Percentiles rank a stretch among this genome's conserved stretches.
Conservation (phyloP, 2,329 filamentous ascomycete genomes). For the Talaromyces amestolkiae region DNA sequence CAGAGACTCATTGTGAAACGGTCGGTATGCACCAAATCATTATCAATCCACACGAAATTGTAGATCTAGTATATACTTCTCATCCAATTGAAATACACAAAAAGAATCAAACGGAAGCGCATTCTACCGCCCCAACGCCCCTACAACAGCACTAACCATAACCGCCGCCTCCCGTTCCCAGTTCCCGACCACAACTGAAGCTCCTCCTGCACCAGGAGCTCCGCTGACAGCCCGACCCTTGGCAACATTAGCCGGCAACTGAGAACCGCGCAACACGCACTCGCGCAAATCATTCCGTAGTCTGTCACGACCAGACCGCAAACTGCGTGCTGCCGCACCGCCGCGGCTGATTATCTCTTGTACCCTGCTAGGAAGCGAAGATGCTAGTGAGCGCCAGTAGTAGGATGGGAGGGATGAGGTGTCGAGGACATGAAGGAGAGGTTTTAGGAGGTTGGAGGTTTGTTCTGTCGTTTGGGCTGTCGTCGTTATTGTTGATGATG, state of each 20-base stretch:
- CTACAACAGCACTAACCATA: constrained; percentile 82
- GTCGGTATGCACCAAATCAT: too few relatives aligned
- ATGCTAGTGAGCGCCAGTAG: constrained; percentile 89
- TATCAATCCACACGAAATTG: not conserved
- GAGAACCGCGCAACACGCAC: constrained; percentile 75
- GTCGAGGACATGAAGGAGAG: constrained; percentile 74
- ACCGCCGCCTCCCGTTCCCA: constrained; percentile 94
- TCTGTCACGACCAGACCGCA: constrained; percentile 70
- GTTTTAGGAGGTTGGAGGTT: constrained; percentile 60
- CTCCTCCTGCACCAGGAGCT: constrained; percentile 26
- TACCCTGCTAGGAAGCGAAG: constrained; percentile 70
- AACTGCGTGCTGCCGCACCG: constrained; percentile 76
- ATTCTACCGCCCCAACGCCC: constrained; percentile 43
- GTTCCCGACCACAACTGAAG: constrained; percentile 49
- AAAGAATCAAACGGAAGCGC: not conserved
- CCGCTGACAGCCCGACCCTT: constrained; percentile 34
- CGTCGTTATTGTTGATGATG: not conserved
- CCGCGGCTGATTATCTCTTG: constrained; percentile 81
- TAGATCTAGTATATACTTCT: not conserved
- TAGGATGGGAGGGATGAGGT: constrained; percentile 83
- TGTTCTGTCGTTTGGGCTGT: not conserved
- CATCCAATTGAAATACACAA: not conserved
- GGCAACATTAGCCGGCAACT: constrained; percentile 56
- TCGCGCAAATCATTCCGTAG: constrained; percentile 77
- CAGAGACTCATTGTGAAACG: too few relatives aligned